Base-by-base conservation (phyloP, 2,329 filamentous ascomycete species). In the Colletotrichum theobromicola region DNA sequence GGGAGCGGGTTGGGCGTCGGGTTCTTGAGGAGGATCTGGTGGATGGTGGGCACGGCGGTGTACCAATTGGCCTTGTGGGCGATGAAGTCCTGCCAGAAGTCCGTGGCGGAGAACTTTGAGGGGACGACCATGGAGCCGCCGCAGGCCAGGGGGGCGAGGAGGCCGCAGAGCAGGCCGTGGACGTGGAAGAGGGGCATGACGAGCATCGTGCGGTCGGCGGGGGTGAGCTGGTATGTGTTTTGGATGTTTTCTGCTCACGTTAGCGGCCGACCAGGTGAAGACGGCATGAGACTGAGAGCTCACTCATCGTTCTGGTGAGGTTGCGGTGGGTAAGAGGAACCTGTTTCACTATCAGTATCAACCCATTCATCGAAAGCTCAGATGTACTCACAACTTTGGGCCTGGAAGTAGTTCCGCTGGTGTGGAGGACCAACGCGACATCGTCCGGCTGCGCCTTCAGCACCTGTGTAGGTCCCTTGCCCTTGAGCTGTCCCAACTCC, bases 181-280 rank as follows among this genome's bases (percentile, higher is more conserved):
- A 97, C 95, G 84, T 97, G 95, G 88, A 97, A 97, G 3, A 97
- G 89, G 21, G 95, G 95, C 95, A 97, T 97, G 75, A 97, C 94
- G 18, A 97, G 89, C 89, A 95, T 93, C 32, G 95, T 96, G 61
- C 95, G 91, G 83, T 97, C 95, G 67, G 88, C 82, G 7, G 91
- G 83, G 0, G 91, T 93, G 75, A 97, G 89, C 70, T 93, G 84
- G 82, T 97, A 97, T 8, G 95, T 97, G 73, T 89, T 87, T 80
- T 93, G 89, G 81, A 97, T 95, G 84, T 97, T 97, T 79, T 90
- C 90, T 92, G 77, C 16, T 21, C 60, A 50, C 68, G 35, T 74
- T 57, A 35, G 57, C 53, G 32, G 16, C 18, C 10, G 18, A 4
- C 5, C 2, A 7, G n/a, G 0, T n/a, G 13, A 7, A 10, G 21